Conservation (phyloP, 1,284 basidiomycete genomes). For the Irpex sp. region DNA sequence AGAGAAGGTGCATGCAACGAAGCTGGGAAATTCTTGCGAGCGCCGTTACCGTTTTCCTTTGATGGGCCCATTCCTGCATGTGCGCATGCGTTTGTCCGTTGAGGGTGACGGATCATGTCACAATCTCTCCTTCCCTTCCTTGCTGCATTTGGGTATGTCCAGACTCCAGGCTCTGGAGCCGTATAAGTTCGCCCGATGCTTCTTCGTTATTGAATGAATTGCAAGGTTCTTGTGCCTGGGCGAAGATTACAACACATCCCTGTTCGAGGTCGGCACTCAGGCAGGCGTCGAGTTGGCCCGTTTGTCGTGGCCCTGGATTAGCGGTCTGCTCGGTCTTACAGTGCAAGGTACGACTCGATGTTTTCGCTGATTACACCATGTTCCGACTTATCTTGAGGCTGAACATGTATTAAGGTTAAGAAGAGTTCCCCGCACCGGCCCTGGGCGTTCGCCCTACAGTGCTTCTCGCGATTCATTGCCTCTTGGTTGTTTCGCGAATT, state of each 20-base stretch:
- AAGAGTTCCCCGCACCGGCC: no score
- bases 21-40: not conserved
- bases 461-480: not conserved
- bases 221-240: no score
- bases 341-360: no score
- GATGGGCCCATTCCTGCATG: no score
- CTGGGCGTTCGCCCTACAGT: not conserved
- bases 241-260: no score
- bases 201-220: not conserved
- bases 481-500: not conserved
- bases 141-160: not conserved
- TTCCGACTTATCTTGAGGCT: not conserved
- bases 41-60: no score
- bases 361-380: not conserved
- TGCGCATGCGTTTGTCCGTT: not conserved
- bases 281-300: no score
- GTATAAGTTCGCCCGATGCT: not conserved
- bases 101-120: not conserved
- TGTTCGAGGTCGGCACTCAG: no score
- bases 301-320: no score
- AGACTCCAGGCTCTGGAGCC: no score
- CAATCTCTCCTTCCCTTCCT: not conserved
- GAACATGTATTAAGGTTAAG: not conserved
- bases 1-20: not conserved
- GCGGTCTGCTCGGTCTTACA: no score